Conservation (phyloP, 768 basidiomycete species). For the Suillus alpinus region DNA sequence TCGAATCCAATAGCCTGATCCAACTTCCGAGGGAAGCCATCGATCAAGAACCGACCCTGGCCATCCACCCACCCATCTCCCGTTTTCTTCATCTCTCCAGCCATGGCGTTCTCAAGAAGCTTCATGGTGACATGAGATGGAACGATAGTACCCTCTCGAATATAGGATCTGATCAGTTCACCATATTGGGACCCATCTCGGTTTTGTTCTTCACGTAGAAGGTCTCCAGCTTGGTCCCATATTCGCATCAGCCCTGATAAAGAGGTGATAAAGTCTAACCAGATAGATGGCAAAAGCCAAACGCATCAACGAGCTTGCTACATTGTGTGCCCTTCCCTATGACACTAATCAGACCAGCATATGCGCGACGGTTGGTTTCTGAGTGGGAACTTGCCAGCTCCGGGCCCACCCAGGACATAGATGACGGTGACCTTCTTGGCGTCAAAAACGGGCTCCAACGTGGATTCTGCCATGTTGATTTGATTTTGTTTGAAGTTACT, state of each 20-base stretch:
- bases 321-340: slow-evolving; percentile 97
- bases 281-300: slow-evolving; percentile 89
- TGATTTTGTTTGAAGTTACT: background rate
- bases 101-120: slow-evolving; percentile 92
- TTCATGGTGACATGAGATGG: slow-evolving; percentile 97
- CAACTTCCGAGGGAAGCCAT: slow-evolving; percentile 98
- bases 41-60: slow-evolving; percentile 86
- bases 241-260: background rate
- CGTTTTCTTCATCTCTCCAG: slow-evolving; percentile 46
- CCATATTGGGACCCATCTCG: slow-evolving; percentile 84
- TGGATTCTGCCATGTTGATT: background rate
- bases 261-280: slow-evolving; percentile 45
- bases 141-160: slow-evolving; percentile 90
- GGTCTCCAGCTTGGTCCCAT: slow-evolving; percentile 76
- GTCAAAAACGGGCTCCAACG: slow-evolving; percentile 47
- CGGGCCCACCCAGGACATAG: slow-evolving; percentile 96
- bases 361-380: slow-evolving; percentile 4
- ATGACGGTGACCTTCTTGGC: slow-evolving; percentile 76
- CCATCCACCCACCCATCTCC: slow-evolving; percentile 67
- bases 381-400: slow-evolving; percentile 62
- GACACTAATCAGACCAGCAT: slow-evolving; percentile 7
- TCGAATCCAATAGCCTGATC: slow-evolving; percentile 95
- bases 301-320: slow-evolving; percentile 75
- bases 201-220: slow-evolving; percentile 90
- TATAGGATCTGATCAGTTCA: slow-evolving; percentile 80